Evolutionary conservation across 2,329 filamentous ascomycete genomes (phyloP), one percentile per base, ranked within the genome.

Genomic region (Neofusicoccum ribis): DNA sequence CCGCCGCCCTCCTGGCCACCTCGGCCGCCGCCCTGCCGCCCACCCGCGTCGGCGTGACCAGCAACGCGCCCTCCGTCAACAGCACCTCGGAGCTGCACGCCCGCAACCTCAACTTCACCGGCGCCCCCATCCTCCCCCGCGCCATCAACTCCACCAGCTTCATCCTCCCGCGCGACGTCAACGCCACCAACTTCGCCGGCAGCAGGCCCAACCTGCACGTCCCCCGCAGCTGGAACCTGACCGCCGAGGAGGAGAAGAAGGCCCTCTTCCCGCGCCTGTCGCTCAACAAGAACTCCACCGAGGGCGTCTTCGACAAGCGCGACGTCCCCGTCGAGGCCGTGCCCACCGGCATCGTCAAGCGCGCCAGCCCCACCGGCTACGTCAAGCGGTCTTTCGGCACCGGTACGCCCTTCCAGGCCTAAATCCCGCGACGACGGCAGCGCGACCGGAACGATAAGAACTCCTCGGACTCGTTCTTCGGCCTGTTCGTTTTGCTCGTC

Each of bases 301-400:
- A 63, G 59, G 59, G 59, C 36, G 34, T 63, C 59, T 63, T 63
- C 36, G 59, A 63, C 17, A 63, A 63, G 59, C 59, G 59, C 46
- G 36, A 41, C 20, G 15, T 50, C 39, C n/a, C 27, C 54, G 31
- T 59, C 36, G 59, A 46, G n/a, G 59, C 59, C 1, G 44, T 20
- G 3, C 59, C 59, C 11, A 27, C 59, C 7, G 59, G 59, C 46
- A 23, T 63, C 46, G 12, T 63, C 59, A 63, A 50, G 46, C 44
- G 47, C 14, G 12, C 37, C 15, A 61, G 44, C 44, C 59, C 59
- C n/a, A 63, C 59, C 59, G 59, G 59, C 59, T 63, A 31, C 59
- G 59, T 63, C 46, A 63, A 63, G 59, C 27, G 56, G 31, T 60
- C 56, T 14, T 60, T 14, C 23, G 56, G 56, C 43, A 60, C 56